Conservation (phyloP, 805 yeast species). For the Saturnispora halmiae region DNA sequence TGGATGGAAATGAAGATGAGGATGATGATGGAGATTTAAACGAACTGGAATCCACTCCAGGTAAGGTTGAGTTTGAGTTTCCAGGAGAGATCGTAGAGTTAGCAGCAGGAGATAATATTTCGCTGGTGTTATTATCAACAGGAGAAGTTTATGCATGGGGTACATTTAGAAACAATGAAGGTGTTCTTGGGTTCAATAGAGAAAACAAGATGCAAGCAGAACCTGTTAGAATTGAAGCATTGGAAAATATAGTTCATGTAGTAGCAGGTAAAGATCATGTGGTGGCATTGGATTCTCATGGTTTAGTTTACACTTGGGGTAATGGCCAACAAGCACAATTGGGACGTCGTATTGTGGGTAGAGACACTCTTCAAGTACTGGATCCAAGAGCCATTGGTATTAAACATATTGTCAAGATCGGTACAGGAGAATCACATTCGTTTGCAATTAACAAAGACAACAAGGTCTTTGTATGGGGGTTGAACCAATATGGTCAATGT, state of each 20-base stretch:
- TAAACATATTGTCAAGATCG: slow-evolving; percentile 66
- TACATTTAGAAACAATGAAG: slow-evolving; percentile 89
- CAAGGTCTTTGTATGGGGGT: slow-evolving; percentile 82
- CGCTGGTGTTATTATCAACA: slow-evolving; percentile 66
- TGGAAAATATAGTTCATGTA: slow-evolving; percentile 66
- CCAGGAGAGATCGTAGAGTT: slow-evolving; percentile 65
- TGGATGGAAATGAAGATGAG: slow-evolving; percentile 47
- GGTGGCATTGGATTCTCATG: slow-evolving; percentile 72
- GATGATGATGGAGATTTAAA: slow-evolving; percentile 82
- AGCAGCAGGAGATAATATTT: slow-evolving; percentile 87
- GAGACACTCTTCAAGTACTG: slow-evolving; percentile 60
- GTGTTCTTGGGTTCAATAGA: slow-evolving; percentile 73
- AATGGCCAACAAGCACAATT: slow-evolving; percentile 89
- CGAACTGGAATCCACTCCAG: slow-evolving; percentile 84
- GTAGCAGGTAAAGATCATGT: slow-evolving; percentile 93
- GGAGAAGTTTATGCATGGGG: slow-evolving; percentile 98
- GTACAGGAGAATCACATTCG: slow-evolving; percentile 92
- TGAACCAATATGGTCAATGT: slow-evolving; percentile 95
- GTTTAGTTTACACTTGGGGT: slow-evolving; percentile 95
- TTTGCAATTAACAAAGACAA: slow-evolving; percentile 78
- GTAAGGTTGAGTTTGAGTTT: slow-evolving; percentile 49
- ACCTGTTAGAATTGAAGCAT: slow-evolving; percentile 55
- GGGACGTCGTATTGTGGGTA: slow-evolving; percentile 78
- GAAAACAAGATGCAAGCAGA: slow-evolving; percentile 51
- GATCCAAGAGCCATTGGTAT: slow-evolving; percentile 82